Evolutionary conservation across 495 filamentous ascomycete species (phyloP).

Genomic region (Neurospora hispaniola): DNA sequence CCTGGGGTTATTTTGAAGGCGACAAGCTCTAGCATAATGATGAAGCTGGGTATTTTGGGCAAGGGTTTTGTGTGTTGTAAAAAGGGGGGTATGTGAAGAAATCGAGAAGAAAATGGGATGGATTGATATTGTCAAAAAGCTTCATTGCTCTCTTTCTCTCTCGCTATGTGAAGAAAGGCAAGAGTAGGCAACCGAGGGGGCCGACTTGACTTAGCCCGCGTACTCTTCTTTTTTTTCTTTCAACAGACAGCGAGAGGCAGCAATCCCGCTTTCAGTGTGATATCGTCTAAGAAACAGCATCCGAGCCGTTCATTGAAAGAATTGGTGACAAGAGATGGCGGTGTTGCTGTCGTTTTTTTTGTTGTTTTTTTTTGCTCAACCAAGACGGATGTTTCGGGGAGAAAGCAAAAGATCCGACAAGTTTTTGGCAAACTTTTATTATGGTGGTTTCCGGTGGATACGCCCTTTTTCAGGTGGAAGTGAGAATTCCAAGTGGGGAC

Average conservation of each 20-base stretch:
- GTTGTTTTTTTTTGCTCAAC: too few species aligned
- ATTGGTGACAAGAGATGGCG: background rate
- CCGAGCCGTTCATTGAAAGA: background rate
- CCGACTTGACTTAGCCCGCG: background rate
- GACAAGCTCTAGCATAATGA: constrained; percentile 43
- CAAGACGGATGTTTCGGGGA: background rate
- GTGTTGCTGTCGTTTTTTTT: background rate
- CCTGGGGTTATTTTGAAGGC: constrained; percentile 28
- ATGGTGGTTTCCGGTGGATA: background rate
- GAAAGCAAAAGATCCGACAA: background rate
- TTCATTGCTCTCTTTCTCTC: background rate
- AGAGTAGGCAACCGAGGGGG: background rate
- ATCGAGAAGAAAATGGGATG: background rate
- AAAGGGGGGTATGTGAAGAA: background rate
- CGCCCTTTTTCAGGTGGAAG: too few species aligned
- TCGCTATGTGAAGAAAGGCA: background rate
- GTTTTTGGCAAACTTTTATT: background rate
- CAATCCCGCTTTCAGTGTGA: background rate
- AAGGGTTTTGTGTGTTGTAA: background rate
- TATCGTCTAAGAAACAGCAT: background rate
- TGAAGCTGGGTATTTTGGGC: constrained; percentile 23
- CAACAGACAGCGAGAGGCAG: background rate
- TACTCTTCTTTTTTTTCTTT: background rate
- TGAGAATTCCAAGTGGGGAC: background rate
- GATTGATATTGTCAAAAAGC: background rate